Evolutionary conservation across 495 filamentous ascomycete species (phyloP), one percentile per base, ranked within the genome.

Genomic region (Copromyces sp.): DNA sequence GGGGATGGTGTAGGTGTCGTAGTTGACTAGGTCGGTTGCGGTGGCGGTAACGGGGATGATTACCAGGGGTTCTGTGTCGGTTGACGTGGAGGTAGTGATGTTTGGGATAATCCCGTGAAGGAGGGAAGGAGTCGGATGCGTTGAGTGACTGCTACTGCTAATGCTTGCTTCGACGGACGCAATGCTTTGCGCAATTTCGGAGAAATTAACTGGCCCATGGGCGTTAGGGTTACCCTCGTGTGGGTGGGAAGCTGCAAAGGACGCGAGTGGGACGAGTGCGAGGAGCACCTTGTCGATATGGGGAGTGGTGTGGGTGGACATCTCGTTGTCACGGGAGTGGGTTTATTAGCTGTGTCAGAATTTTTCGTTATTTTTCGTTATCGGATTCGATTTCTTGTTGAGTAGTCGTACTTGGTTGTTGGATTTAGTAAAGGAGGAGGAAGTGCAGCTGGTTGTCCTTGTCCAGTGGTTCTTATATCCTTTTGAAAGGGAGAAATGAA

Each of bases 371-470:
- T 53, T 4, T 6, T 47, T 40, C 39, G 4, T 40, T 20, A 9
- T 9, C 44, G 44, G 7, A 4, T 47, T 9, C 14, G 45, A 24
- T 3, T 24, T 47, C 8, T 9, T 29, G 24, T 7, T 6, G 5
- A 4, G 47, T 29, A 0, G 47, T 16, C 4, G 24, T 59, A 32
- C 4, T 14, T 59, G 12, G 6, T 29, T 7, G 2, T 29, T 9
- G 2, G 47, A 61, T 37, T 37, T 32, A 24, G n/a, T 12, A n/a
- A n/a, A 0, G 9, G 20, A 61, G 29, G 24, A 32, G 29, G 29
- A 32, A 16, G 24, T 14, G 11, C 0, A 1, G 12, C 6, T 14
- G 2, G 11, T 8, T 0, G 0, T 32, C 24, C 4, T 14, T 4
- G 24, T 8, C 53, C 5, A 32, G 12, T 20, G 6, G 5, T 16